Evolutionary conservation across 108 stramenopile genomes (phyloP).

Genomic region (Bacterosira constricta): DNA sequence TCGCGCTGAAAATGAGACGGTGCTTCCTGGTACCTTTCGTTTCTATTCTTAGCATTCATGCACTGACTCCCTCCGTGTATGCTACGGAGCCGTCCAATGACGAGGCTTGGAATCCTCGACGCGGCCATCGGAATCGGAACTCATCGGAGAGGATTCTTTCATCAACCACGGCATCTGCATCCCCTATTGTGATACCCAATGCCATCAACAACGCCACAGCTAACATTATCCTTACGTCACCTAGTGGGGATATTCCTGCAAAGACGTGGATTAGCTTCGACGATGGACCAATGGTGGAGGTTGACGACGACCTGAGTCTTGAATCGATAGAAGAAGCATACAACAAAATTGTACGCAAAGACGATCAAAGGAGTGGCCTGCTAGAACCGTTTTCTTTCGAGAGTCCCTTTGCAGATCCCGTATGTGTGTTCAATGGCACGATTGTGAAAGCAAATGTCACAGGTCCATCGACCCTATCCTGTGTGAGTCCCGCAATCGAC

Average conservation of each 20-base stretch:
- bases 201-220: slow-evolving; percentile 6
- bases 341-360: slow-evolving; percentile 4
- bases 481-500: not conserved
- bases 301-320: slow-evolving; percentile 2
- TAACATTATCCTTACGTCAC: not conserved
- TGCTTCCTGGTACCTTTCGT: not conserved
- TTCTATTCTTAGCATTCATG: not conserved
- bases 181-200: not conserved
- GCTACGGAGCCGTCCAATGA: not conserved
- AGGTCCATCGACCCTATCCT: slow-evolving; percentile 21
- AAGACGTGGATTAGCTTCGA: slow-evolving; percentile 28
- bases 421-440: slow-evolving; percentile 35
- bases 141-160: not conserved
- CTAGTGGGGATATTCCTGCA: not conserved
- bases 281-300: slow-evolving; percentile 19
- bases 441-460: slow-evolving; percentile 18
- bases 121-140: no score
- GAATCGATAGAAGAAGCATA: slow-evolving; percentile 20
- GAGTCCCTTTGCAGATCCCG: slow-evolving; percentile 19
- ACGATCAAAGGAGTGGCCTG: not conserved
- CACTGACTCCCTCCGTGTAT: not conserved
- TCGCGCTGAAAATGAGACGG: not conserved
- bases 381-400: slow-evolving; percentile 18
- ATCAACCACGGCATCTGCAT: not conserved
- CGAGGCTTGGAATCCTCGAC: no score